Evolutionary conservation across 768 basidiomycete genomes (phyloP).

Genomic region (Nevesoporus exiguus): DNA sequence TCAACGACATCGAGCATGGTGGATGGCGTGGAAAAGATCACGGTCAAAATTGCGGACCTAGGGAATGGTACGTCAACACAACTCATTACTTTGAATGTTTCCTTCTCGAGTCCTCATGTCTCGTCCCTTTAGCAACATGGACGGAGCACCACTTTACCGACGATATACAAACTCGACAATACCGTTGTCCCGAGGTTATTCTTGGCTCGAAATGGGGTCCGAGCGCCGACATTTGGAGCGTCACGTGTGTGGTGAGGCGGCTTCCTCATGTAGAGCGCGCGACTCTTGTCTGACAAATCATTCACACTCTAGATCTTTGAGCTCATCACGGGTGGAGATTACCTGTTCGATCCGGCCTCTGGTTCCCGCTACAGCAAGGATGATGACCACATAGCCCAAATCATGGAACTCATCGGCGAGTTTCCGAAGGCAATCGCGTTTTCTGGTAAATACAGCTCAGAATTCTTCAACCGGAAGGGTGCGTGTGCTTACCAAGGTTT

Average conservation of each 20-base stretch:
- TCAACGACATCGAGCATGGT: slow-evolving; percentile 30
- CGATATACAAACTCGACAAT: slow-evolving; percentile 97
- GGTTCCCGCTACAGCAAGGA: slow-evolving; percentile 95
- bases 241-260: slow-evolving; percentile 81
- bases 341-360: slow-evolving; percentile 95
- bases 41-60: slow-evolving; percentile 98
- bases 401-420: slow-evolving; percentile 93
- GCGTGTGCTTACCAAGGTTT: slow-evolving; percentile 18
- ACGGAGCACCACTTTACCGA: slow-evolving; percentile 97
- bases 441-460: slow-evolving; percentile 87
- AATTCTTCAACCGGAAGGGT: slow-evolving; percentile 98
- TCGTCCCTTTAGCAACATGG: slow-evolving; percentile 58
- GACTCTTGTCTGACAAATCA: not conserved
- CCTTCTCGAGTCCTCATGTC: not conserved
- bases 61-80: slow-evolving; percentile 70
- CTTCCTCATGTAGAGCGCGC: not conserved
- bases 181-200: slow-evolving; percentile 96
- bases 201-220: slow-evolving; percentile 94
- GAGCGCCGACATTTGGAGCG: slow-evolving; percentile 95
- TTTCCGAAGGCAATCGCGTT: slow-evolving; percentile 81
- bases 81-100: not conserved
- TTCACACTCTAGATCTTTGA: slow-evolving; percentile 71
- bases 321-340: slow-evolving; percentile 93
- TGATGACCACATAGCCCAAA: slow-evolving; percentile 96
- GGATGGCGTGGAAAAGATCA: slow-evolving; percentile 65